phyloP scores from a whole-genome alignment of 2,329 filamentous ascomycete species.

The Gremmenia infestans region DNA sequence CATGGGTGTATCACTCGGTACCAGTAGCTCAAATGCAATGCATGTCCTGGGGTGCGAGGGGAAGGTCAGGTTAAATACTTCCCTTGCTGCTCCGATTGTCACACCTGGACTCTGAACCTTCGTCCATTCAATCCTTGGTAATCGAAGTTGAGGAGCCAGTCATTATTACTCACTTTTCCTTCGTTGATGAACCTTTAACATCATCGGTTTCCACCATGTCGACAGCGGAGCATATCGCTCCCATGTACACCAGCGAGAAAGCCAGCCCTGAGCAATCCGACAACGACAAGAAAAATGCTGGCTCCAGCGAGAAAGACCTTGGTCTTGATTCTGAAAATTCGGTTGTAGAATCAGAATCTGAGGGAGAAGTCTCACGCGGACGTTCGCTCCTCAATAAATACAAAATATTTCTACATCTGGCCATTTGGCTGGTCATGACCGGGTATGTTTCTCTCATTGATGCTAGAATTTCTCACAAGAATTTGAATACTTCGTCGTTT shows the following conservation, averaged over 20 bases:
- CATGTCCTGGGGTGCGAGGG: neutral
- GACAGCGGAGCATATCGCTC: neutral
- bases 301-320: conserved; percentile 11
- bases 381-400: conserved; percentile 4
- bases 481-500: neutral
- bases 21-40: neutral
- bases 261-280: neutral
- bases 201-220: neutral
- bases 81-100: neutral
- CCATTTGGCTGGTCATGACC: conserved; percentile 9
- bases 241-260: conserved; percentile 7
- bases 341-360: conserved; percentile 2
- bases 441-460: conserved; percentile 3
- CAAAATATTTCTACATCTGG: conserved; percentile 6
- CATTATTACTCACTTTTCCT: neutral
- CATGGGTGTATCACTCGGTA: neutral
- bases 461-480: neutral
- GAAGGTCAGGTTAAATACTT: neutral
- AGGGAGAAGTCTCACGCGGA: neutral
- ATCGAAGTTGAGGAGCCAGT: neutral
- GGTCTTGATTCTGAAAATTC: conserved; percentile 2
- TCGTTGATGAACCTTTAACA: neutral
- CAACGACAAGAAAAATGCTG: conserved; percentile 7
- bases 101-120: neutral
- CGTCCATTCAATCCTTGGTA: neutral